Evolutionary conservation across 2,329 filamentous ascomycete genomes (phyloP).

Genomic region (Aspergillus hiratsukae): DNA sequence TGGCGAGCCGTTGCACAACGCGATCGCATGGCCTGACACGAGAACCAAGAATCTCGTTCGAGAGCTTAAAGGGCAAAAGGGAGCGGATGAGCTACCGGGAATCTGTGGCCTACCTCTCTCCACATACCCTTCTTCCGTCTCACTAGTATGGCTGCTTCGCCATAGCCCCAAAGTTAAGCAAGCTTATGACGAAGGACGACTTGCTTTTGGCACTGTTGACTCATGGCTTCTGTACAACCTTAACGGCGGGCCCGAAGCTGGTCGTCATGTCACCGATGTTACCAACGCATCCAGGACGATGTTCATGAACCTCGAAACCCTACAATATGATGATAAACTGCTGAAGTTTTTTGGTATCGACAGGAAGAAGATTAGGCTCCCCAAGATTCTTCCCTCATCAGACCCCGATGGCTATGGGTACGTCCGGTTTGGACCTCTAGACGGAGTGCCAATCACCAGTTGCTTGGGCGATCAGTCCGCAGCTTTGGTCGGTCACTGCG

Average conservation of each 20-base stretch:
- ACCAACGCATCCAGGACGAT: slow-evolving; percentile 88
- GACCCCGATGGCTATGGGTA: slow-evolving; percentile 68
- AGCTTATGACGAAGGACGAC: slow-evolving; percentile 69
- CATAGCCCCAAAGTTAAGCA: slow-evolving; percentile 65
- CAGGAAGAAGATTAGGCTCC: slow-evolving; percentile 65
- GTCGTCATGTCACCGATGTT: slow-evolving; percentile 75
- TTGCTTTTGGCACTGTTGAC: slow-evolving; percentile 84
- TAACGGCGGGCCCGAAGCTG: slow-evolving; percentile 62
- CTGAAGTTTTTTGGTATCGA: slow-evolving; percentile 77
- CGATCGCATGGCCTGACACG: slow-evolving; percentile 88
- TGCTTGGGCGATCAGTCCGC: slow-evolving; percentile 84
- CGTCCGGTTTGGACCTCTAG: slow-evolving; percentile 60
- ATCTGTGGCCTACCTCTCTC: slow-evolving; percentile 79
- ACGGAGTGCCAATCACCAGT: slow-evolving; percentile 71
- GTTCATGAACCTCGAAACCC: slow-evolving; percentile 84
- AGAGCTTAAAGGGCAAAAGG: slow-evolving; percentile 64
- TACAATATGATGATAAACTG: slow-evolving; percentile 73
- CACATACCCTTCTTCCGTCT: slow-evolving; percentile 83
- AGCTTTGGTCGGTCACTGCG: slow-evolving; percentile 79
- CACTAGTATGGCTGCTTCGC: slow-evolving; percentile 75
- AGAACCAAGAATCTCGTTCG: slow-evolving; percentile 71
- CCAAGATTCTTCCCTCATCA: slow-evolving; percentile 79
- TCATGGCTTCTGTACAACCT: slow-evolving; percentile 83
- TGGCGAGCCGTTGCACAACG: slow-evolving; percentile 75
- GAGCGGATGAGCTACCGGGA: slow-evolving; percentile 64